Percentiles rank a stretch among this genome's conserved stretches.
Evolutionary conservation across 2,329 filamentous ascomycete genomes (phyloP).

Genomic region (Phaeoacremonium minimum): DNA sequence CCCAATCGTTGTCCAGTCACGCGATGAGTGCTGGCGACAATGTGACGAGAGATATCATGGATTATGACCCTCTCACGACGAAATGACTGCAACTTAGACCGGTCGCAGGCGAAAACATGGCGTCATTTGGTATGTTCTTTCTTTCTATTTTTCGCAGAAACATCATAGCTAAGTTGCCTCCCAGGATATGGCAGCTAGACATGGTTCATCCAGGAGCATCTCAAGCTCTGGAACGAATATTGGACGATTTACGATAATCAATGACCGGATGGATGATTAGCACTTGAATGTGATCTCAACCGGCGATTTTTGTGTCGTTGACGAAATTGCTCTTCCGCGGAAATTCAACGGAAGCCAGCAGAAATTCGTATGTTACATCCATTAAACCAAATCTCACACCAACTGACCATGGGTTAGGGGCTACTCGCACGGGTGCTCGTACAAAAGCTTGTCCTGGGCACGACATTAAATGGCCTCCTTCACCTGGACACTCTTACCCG

Average conservation of each 20-base stretch:
- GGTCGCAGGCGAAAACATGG: slow-evolving; percentile 1
- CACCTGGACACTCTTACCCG: too few species aligned
- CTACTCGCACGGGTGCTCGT: too few species aligned
- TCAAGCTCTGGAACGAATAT: slow-evolving; percentile 16
- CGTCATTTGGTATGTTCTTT: neutral
- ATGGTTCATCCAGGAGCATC: neutral
- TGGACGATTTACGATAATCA: slow-evolving; percentile 7
- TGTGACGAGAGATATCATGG: neutral
- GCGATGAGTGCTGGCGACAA: slow-evolving; percentile 4
- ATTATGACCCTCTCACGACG: neutral
- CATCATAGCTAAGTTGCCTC: neutral
- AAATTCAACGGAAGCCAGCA: too few species aligned
- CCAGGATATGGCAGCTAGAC: neutral
- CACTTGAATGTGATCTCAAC: too few species aligned
- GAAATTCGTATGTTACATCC: too few species aligned
- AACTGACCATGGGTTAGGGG: too few species aligned
- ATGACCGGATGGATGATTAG: slow-evolving; percentile 6
- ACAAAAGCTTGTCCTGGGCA: slow-evolving; percentile 30
- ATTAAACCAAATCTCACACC: too few species aligned
- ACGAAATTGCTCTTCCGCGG: too few species aligned
- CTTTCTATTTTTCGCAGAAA: too few species aligned
- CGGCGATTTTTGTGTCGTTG: too few species aligned
- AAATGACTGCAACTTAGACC: neutral
- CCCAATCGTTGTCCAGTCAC: slow-evolving; percentile 13
- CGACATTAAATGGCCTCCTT: slow-evolving; percentile 29